phyloP scores from a whole-genome alignment of 306 rosid genomes.

The Inga laurina region DNA sequence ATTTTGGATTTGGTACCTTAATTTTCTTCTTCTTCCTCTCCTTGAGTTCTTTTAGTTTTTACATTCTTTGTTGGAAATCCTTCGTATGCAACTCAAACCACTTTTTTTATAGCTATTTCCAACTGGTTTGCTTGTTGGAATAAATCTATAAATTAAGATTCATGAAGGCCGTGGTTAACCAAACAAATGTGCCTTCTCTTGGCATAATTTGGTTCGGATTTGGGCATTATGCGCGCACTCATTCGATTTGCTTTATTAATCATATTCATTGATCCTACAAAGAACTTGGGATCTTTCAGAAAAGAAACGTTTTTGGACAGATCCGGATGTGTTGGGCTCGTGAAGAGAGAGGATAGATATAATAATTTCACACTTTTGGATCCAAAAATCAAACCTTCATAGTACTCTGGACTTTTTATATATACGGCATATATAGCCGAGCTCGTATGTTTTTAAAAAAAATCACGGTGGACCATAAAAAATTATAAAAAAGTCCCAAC shows the following conservation, averaged over 20 bases:
- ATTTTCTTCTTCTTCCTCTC: no score
- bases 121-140: neutral
- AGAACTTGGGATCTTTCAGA: neutral
- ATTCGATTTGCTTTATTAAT: neutral
- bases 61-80: no score
- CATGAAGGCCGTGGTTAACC: neutral
- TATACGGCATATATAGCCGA: no score
- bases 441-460: no score
- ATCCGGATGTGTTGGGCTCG: neutral
- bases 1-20: no score
- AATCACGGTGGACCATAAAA: no score
- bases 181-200: neutral
- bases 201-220: neutral
- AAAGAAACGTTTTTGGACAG: neutral
- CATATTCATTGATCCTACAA: neutral
- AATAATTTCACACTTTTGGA: neutral
- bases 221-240: neutral
- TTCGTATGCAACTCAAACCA: no score
- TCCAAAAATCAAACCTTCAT: neutral
- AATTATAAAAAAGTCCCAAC: no score
- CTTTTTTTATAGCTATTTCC: no score
- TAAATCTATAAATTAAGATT: neutral
- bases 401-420: neutral
- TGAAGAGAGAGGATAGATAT: neutral
- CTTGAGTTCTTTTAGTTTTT: no score